These are phyloP conservation scores for Penicillium sp. DNA, from an alignment of 2,329 filamentous ascomycete genomes.

Conservation along the genomic window DNA sequence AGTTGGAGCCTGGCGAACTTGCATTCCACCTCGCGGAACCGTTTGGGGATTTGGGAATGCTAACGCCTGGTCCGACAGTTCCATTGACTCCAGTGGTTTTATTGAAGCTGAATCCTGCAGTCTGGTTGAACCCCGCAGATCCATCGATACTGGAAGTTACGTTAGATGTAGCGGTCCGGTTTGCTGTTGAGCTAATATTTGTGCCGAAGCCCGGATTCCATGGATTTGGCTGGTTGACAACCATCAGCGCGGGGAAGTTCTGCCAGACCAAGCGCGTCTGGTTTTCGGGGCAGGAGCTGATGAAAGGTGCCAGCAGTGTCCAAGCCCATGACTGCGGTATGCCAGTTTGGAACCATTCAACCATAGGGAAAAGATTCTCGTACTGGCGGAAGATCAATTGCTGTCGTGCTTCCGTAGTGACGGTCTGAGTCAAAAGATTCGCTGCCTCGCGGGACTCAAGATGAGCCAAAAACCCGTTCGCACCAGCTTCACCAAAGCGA, in stretches of 20 bases:
- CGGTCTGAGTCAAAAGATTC: constrained; percentile 70
- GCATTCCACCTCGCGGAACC: constrained; percentile 45
- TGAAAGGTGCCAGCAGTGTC: constrained; percentile 78
- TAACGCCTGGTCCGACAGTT: constrained; percentile 48
- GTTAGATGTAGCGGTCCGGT: not conserved
- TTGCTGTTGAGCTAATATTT: not conserved
- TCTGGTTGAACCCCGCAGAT: constrained; percentile 31
- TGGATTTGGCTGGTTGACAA: constrained; percentile 76
- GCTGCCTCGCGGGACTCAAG: constrained; percentile 73
- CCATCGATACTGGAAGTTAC: not conserved
- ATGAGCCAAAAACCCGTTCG: constrained; percentile 78
- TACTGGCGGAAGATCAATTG: constrained; percentile 85
- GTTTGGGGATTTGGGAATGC: constrained; percentile 45
- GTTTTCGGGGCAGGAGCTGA: constrained; percentile 70
- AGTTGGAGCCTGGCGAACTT: constrained; percentile 49
- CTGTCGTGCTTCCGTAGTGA: constrained; percentile 76
- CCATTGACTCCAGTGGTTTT: constrained; percentile 60
- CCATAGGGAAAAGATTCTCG: constrained; percentile 75
- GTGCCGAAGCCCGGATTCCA: not conserved
- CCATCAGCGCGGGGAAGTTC: constrained; percentile 71
- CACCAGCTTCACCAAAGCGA: constrained; percentile 73
- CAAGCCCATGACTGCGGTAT: constrained; percentile 83
- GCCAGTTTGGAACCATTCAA: constrained; percentile 76
- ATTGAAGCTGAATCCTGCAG: not conserved
- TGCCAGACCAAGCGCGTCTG: constrained; percentile 78